Conservation (phyloP, 2,329 filamentous ascomycete genomes). For the Aspergillus alliaceus region DNA sequence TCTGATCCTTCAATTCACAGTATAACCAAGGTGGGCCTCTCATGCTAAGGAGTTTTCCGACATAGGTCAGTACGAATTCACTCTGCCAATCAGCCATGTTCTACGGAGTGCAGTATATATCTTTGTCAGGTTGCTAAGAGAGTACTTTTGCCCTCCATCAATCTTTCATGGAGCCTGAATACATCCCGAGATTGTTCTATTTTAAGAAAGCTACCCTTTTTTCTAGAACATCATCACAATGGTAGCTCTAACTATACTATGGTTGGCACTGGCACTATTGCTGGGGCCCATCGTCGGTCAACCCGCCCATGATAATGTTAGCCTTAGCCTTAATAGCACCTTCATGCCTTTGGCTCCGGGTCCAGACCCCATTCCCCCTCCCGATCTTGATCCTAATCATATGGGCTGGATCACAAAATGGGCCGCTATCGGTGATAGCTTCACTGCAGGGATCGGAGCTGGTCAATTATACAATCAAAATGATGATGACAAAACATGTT, state of each 20-base stretch:
- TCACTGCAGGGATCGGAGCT: slow-evolving; percentile 38
- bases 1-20: no score
- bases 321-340: neutral
- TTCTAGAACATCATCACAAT: neutral
- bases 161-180: neutral
- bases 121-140: no score
- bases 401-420: slow-evolving; percentile 31
- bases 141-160: neutral
- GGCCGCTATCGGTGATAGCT: slow-evolving; percentile 42
- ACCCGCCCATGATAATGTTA: neutral
- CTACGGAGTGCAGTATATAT: neutral
- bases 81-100: neutral
- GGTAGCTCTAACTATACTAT: neutral
- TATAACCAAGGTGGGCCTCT: no score
- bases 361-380: no score
- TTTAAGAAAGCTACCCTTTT: neutral
- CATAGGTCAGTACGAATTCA: neutral
- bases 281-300: neutral
- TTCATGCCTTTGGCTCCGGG: no score
- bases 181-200: neutral
- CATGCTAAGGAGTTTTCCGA: no score
- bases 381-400: neutral
- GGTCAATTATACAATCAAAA: slow-evolving; percentile 13
- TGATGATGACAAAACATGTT: no score
- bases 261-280: neutral